Percentiles rank a stretch among this genome's conserved stretches.
phyloP scores from a whole-genome alignment of 208 protist species.

The Trypanosoma scelopori region DNA sequence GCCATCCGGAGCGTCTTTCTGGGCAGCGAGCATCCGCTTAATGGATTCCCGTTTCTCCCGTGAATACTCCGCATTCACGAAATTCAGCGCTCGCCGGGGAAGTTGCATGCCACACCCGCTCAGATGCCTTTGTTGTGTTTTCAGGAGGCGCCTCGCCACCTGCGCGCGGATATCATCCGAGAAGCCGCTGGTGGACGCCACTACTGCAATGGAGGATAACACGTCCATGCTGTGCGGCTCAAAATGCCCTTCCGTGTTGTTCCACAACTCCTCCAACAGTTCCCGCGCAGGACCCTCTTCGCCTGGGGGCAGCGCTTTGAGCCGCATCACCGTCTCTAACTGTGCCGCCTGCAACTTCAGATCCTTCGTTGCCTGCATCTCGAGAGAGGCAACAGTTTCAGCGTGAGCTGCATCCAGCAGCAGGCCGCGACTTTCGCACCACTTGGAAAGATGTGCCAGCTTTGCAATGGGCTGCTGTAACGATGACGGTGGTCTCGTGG shows the following conservation, averaged over 20 bases:
- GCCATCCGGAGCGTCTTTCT: conserved; percentile 13
- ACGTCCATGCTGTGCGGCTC: conserved; percentile 74
- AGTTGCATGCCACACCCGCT: conserved; percentile 28
- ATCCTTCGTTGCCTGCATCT: conserved; percentile 37
- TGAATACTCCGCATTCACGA: conserved; percentile 62
- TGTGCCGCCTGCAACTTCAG: conserved; percentile 53
- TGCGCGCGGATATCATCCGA: conserved; percentile 34
- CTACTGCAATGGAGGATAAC: conserved; percentile 67
- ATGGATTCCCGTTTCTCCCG: conserved; percentile 53
- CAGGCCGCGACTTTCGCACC: conserved; percentile 45
- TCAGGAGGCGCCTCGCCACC: conserved; percentile 50
- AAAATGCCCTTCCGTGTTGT: conserved; percentile 38
- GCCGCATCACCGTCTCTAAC: conserved; percentile 70
- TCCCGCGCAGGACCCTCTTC: conserved; percentile 42
- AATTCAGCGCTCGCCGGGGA: conserved; percentile 70
- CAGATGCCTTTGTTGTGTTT: conserved; percentile 45
- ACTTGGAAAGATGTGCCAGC: conserved; percentile 53
- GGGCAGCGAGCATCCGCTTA: conserved; percentile 30
- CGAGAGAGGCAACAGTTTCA: conserved; percentile 33
- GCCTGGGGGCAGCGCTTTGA: conserved; percentile 57
- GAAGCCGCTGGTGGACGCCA: conserved; percentile 37
- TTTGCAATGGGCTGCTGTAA: conserved; percentile 62
- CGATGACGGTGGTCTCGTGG: conserved; percentile 18
- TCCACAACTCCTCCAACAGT: conserved; percentile 60
- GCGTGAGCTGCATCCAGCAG: conserved; percentile 26